Base-by-base conservation (phyloP, 2,329 filamentous ascomycete species). In the Eutypa lata region DNA sequence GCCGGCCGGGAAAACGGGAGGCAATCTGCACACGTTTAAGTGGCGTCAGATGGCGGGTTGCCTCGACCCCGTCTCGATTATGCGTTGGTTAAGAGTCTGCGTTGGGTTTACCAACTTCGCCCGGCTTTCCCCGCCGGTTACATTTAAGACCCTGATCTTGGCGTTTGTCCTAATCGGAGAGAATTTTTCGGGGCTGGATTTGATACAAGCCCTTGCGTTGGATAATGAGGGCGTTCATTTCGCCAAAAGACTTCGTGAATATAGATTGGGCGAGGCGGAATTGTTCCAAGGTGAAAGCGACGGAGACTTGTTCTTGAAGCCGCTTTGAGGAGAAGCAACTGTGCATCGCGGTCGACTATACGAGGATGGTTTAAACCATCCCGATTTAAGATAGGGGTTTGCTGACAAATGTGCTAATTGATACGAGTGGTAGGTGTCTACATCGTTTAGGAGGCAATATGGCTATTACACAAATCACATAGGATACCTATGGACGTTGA, bases 21-120 rank as follows among this genome's bases (percentile, higher is more conserved):
- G 61, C 0, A 64, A 66, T 18, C 56, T 54, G 1, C 59, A 64
- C 38, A 66, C 63, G 1, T 59, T 66, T 24, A 61, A 66, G 50
- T 65, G 58, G 44, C 59, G 64, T 7, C 64, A 66, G 44, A 64
- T 64, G 63, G 52, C 52, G 13, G 59, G 60, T 11, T 56, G 56
- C 18, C 24, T 64, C 7, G 60, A 65, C 18, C 59, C 58, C 7
- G 22, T 52, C 0, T 52, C 55, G 10, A 65, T 66, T 48, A 51
- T 57, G 7, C 52, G 50, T 11, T 66, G 64, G 64, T 43, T 56
- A 4, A 48, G 53, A 16, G 49, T 57, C n/a, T 65, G 60, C 35
- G 14, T 59, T 4, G 47, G 35, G 1, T 52, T 63, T 46, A 56
- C 59, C 10, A 55, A 64, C 42, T 64, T 62, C 50, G 56, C 59